Percentiles rank a stretch among this genome's conserved stretches.
phyloP scores from a whole-genome alignment of 106 monocot genomes.

The Platanthera guangdongensis region DNA sequence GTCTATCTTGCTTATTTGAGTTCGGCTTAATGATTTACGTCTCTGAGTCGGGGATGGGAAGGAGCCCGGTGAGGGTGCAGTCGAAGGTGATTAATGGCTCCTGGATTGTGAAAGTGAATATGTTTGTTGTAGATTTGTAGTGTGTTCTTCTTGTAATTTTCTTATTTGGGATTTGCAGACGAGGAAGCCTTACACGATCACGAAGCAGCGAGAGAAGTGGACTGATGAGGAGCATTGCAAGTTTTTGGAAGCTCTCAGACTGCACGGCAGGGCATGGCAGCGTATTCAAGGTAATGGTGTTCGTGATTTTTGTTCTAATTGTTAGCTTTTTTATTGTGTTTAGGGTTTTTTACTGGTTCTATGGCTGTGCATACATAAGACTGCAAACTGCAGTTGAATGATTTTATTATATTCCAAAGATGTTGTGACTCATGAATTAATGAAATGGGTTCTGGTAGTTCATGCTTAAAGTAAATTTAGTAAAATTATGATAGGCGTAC shows the following conservation, averaged over 20 bases:
- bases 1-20: not conserved
- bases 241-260: constrained; percentile 41
- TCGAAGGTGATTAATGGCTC: constrained; percentile 33
- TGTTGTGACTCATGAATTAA: not conserved
- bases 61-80: constrained; percentile 43
- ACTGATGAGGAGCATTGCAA: constrained; percentile 43
- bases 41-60: constrained; percentile 27
- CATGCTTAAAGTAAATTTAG: not conserved
- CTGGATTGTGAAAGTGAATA: not conserved
- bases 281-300: constrained; percentile 32
- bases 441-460: not conserved
- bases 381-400: not conserved
- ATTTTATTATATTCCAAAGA: not conserved
- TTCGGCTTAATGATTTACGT: not conserved
- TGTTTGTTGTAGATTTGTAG: not conserved
- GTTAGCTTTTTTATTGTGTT: not conserved
- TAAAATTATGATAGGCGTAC: too few relatives aligned
- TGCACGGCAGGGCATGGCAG: constrained; percentile 47
- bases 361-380: not conserved
- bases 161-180: constrained; percentile 5
- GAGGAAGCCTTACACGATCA: constrained; percentile 55
- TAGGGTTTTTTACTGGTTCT: not conserved
- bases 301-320: not conserved
- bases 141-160: not conserved
- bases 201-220: constrained; percentile 54